phyloP scores from a whole-genome alignment of 768 basidiomycete genomes.

The Phylloporus scabripes region DNA sequence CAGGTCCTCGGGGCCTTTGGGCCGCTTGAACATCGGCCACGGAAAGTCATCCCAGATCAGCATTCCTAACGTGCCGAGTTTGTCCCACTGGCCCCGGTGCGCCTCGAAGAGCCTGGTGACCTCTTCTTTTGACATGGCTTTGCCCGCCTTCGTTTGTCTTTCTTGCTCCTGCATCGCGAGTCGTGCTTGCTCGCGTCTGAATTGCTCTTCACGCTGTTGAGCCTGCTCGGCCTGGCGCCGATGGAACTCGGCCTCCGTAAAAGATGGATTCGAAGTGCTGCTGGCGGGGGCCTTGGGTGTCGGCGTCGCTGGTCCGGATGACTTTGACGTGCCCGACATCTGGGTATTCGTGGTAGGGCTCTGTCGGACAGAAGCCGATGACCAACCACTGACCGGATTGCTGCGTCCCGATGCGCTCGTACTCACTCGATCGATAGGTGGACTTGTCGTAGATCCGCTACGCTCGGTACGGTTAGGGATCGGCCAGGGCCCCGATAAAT shows the following conservation, averaged over 20 bases:
- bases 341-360: slow-evolving; percentile 12
- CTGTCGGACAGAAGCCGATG: slow-evolving; percentile 27
- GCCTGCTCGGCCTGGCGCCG: neutral
- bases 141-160: too few relatives aligned
- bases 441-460: slow-evolving; percentile 29
- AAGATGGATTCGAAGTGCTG: neutral
- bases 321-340: slow-evolving; percentile 21
- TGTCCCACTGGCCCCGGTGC: too few relatives aligned
- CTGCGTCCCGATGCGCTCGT: slow-evolving; percentile 23
- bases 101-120: too few relatives aligned
- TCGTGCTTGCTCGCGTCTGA: too few relatives aligned
- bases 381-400: slow-evolving; percentile 21
- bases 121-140: too few relatives aligned
- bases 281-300: slow-evolving; percentile 9
- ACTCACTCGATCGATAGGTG: slow-evolving; percentile 30
- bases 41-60: too few relatives aligned
- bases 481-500: slow-evolving; percentile 28
- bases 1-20: too few relatives aligned
- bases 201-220: too few relatives aligned
- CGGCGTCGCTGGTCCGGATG: slow-evolving; percentile 20
- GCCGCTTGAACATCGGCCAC: too few relatives aligned
- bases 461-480: slow-evolving; percentile 28
- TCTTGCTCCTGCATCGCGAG: too few relatives aligned
- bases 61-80: too few relatives aligned
- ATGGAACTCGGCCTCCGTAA: neutral